These are phyloP conservation scores for Termitomyces sp. DNA, from an alignment of 768 basidiomycete species.

Conservation along the genomic window DNA sequence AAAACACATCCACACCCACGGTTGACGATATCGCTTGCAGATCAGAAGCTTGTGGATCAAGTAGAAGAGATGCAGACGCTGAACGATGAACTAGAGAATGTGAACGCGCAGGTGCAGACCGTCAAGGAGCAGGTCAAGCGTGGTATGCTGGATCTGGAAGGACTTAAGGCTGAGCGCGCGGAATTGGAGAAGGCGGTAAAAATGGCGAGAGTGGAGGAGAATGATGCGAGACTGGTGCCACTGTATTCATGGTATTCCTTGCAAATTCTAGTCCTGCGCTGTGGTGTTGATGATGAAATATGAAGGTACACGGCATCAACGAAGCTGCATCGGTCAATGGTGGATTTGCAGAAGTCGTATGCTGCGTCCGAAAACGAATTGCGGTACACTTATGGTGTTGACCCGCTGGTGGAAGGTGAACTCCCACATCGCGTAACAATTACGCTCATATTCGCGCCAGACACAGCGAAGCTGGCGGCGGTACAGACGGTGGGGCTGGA, in stretches of 20 bases:
- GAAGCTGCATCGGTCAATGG: conserved; percentile 54
- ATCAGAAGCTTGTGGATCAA: conserved; percentile 67
- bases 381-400: conserved; percentile 57
- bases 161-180: conserved; percentile 50
- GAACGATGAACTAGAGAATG: conserved; percentile 54
- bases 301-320: conserved; percentile 69
- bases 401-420: conserved; percentile 15
- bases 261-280: neutral
- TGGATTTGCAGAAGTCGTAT: conserved; percentile 53
- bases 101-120: conserved; percentile 43
- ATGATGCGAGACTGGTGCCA: conserved; percentile 58
- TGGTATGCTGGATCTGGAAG: conserved; percentile 50
- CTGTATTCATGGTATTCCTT: conserved; percentile 63
- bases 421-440: conserved; percentile 38
- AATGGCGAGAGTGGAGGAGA: conserved; percentile 48
- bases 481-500: conserved; percentile 49
- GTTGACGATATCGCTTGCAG: conserved; percentile 70
- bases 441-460: conserved; percentile 62
- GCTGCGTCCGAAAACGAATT: conserved; percentile 73
- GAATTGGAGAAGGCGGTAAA: conserved; percentile 69
- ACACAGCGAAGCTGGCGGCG: conserved; percentile 58
- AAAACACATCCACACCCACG: conserved; percentile 78
- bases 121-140: conserved; percentile 60
- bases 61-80: conserved; percentile 76
- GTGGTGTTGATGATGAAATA: neutral